A percentile compares a stretch with the other conserved stretches of the same genome.
Evolutionary conservation across 73 alveolate species (phyloP).

Genomic region (Halteria grandinella): DNA sequence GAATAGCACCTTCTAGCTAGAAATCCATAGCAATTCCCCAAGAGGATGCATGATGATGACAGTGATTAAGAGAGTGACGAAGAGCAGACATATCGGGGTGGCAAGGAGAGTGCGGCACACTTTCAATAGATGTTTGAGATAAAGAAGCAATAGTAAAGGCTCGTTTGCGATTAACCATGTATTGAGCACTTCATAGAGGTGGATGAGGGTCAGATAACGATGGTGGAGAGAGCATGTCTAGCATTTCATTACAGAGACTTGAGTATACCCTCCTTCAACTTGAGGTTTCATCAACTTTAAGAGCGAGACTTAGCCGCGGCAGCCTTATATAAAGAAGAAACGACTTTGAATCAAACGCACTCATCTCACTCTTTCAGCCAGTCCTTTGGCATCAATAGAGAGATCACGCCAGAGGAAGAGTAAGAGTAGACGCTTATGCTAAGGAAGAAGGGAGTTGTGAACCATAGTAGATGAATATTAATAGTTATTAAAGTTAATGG

Average conservation of each 20-base stretch:
- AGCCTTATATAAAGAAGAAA: too few relatives aligned
- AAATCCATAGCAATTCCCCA: too few relatives aligned
- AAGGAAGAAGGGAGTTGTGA: constrained; percentile 25
- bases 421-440: constrained; percentile 20
- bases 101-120: too few relatives aligned
- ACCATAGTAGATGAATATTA: constrained; percentile 7
- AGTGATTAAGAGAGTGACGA: too few relatives aligned
- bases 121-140: neutral
- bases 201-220: constrained; percentile 19
- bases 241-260: constrained; percentile 21
- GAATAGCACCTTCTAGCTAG: too few relatives aligned
- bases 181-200: constrained; percentile 33
- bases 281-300: constrained; percentile 29
- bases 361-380: constrained; percentile 19
- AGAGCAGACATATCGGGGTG: too few relatives aligned
- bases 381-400: constrained; percentile 11
- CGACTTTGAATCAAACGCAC: too few relatives aligned
- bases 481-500: too few relatives aligned
- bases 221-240: constrained; percentile 39
- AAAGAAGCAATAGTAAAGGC: neutral
- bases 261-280: constrained; percentile 5
- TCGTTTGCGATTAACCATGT: neutral
- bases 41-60: too few relatives aligned
- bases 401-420: constrained; percentile 22
- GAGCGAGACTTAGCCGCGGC: too few relatives aligned